Conservation (phyloP, 1,139 yeast genomes). For the Candida sanyaensis region DNA sequence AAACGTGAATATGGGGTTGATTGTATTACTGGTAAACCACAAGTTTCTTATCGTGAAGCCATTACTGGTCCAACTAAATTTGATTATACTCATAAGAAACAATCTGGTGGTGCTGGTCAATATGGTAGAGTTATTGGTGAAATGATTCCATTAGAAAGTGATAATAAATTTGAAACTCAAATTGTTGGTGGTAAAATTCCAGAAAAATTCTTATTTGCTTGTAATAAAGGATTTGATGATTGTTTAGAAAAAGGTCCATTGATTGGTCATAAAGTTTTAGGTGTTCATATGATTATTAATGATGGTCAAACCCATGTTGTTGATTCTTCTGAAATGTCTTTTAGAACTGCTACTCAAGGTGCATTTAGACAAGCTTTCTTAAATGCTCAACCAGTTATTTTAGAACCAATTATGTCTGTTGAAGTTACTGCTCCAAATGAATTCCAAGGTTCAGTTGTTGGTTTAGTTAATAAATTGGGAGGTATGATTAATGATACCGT, state of each 20-base stretch:
- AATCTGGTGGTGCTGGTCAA: conserved; percentile 99
- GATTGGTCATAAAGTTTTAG: conserved; percentile 90
- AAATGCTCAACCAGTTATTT: conserved; percentile 80
- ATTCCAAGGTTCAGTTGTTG: conserved; percentile 93
- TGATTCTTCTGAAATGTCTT: conserved; percentile 94
- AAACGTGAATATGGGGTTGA: conserved; percentile 96
- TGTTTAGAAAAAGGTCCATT: conserved; percentile 96
- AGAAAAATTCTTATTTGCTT: conserved; percentile 91
- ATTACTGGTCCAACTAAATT: conserved; percentile 73
- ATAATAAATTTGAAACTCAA: conserved; percentile 77
- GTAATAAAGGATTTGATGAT: conserved; percentile 95
- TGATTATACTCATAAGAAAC: conserved; percentile 95
- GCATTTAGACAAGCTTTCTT: conserved; percentile 93
- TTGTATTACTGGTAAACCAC: conserved; percentile 95
- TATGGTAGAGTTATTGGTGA: conserved; percentile 95
- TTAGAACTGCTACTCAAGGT: conserved; percentile 87
- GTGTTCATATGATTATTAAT: conserved; percentile 88
- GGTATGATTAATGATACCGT: conserved; percentile 95
- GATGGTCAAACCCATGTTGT: conserved; percentile 99
- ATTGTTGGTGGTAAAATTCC: conserved; percentile 97
- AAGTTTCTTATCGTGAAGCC: conserved; percentile 97
- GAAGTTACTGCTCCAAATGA: conserved; percentile 94
- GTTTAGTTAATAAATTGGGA: conserved; percentile 85
- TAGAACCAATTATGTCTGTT: conserved; percentile 96
- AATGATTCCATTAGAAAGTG: conserved; percentile 64